phyloP scores from a whole-genome alignment of 2,329 filamentous ascomycete genomes.

The Lecanosticta acicola region DNA sequence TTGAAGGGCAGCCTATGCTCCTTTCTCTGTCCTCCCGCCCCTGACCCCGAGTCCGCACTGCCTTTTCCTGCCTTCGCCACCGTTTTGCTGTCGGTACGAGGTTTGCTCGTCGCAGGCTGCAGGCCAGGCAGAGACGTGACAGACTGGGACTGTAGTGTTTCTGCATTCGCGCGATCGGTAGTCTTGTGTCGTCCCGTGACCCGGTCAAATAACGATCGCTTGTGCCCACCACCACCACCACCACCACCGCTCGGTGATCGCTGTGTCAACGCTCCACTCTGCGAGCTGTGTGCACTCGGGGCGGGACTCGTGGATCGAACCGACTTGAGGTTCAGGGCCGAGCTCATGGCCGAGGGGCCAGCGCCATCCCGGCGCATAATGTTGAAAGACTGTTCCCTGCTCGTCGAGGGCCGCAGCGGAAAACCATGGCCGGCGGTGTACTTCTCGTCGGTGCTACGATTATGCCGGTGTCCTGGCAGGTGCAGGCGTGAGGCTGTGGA shows the following conservation, averaged over 20 bases:
- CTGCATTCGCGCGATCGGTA: constrained; percentile 34
- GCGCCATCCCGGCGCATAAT: constrained; percentile 50
- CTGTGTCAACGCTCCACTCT: constrained; percentile 46
- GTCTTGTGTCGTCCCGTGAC: constrained; percentile 47
- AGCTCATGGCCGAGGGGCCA: constrained; percentile 43
- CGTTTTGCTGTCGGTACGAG: constrained; percentile 24
- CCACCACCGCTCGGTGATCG: constrained; percentile 52
- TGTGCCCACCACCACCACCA: constrained; percentile 37
- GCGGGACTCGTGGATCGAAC: constrained; percentile 74
- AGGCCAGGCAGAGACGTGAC: constrained; percentile 37
- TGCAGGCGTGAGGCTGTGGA: constrained; percentile 55
- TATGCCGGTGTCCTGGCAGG: constrained; percentile 62
- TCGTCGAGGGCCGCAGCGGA: constrained; percentile 64
- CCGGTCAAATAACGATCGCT: constrained; percentile 50
- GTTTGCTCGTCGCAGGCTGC: constrained; percentile 25
- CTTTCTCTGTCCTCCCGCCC: constrained; percentile 19
- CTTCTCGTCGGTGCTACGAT: constrained; percentile 57
- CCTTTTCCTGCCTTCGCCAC: constrained; percentile 20
- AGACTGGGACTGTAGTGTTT: constrained; percentile 37
- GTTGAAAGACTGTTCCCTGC: constrained; percentile 65
- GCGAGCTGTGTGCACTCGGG: constrained; percentile 63
- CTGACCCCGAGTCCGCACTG: constrained; percentile 16
- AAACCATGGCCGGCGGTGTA: constrained; percentile 40
- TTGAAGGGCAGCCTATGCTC: constrained; percentile 49
- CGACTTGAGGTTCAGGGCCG: constrained; percentile 45